Base-by-base conservation (phyloP, 202 grass and related monocot species). In the Musa balbisiana region DNA sequence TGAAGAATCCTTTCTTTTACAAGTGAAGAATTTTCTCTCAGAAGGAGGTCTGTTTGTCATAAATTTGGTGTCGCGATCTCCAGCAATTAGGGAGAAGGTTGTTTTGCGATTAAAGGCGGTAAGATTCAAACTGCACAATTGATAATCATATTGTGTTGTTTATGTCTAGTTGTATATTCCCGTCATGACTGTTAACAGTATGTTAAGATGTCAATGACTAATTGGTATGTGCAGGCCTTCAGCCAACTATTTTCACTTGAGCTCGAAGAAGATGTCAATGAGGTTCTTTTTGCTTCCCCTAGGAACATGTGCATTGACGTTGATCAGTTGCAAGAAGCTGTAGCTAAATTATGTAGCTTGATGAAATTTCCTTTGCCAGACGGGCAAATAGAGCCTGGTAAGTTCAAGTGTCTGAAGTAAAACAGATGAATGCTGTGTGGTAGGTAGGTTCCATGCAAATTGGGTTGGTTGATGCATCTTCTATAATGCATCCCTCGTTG, bases 251-350 rank as follows among this genome's bases (percentile, higher is more conserved):
- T 81, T 80, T 93, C 91, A 1, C 81, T 92, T 69, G 83, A 93
- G 74, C 86, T 98, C 20, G 88, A 98, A 79, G 94, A 98, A 74
- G 88, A 93, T 27, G 89, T 98, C 56, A 98, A 98, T 11, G 91
- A 98, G 76, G 83, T 98, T 79, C 64, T 93, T 33, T 93, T 89
- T 71, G 88, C 80, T 0, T 88, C 79, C n/a, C 82, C 91, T 25
- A 83, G 66, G 2, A 56, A 79, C 79, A 85, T 83, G 73, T 81
- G 62, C 60, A 21, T 88, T 14, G 81, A 91, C 27, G 59, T 27
- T 0, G 52, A 82, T 60, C 56, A 83, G 67, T 78, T 86, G 52
- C 77, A 72, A 1, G 72, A 62, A 53, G 84, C 82, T n/a, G 67
- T 63, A 20, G 11, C 20, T 12, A 84, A 86, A 78, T 73, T 98